Evolutionary conservation across 1,139 yeast species (phyloP).

Genomic region (Suhomyces chickasaworum): DNA sequence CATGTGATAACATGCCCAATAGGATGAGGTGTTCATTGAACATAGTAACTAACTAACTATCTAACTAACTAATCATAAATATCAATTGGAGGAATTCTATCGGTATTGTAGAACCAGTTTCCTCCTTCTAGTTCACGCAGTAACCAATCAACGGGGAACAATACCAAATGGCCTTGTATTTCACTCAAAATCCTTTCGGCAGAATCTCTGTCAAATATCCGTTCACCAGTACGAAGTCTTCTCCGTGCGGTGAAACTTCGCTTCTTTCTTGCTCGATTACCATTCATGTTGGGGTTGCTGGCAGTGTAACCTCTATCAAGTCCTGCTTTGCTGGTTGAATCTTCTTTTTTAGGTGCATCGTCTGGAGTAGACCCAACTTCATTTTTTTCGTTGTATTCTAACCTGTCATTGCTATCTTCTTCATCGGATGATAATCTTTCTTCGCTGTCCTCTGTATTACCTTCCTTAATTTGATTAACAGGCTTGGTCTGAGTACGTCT

Average conservation of each 20-base stretch:
- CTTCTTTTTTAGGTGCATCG: neutral
- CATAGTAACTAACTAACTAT: no score
- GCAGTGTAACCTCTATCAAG: conserved; percentile 8
- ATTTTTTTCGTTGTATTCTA: neutral
- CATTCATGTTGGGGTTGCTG: neutral
- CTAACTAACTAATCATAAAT: conserved; percentile 69
- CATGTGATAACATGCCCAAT: neutral
- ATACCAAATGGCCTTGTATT: conserved; percentile 85
- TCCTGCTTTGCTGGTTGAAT: neutral
- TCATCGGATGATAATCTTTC: conserved; percentile 5
- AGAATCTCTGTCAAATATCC: conserved; percentile 70
- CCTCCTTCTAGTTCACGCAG: conserved; percentile 81
- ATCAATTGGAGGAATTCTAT: conserved; percentile 92
- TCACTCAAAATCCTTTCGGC: conserved; percentile 74
- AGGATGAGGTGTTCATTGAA: neutral
- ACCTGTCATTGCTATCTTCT: neutral
- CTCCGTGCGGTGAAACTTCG: conserved; percentile 42
- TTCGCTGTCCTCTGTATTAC: conserved; percentile 9
- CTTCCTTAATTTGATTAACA: conserved; percentile 7
- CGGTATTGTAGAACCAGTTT: conserved; percentile 95
- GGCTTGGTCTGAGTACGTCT: conserved; percentile 13
- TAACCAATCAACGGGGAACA: conserved; percentile 92
- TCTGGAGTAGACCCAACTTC: neutral
- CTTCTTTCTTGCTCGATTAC: conserved; percentile 13
- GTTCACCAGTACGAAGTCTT: conserved; percentile 47